These are phyloP conservation scores for Aschersonia sp. DNA, from an alignment of 2,329 filamentous ascomycete genomes.

Conservation along the genomic window DNA sequence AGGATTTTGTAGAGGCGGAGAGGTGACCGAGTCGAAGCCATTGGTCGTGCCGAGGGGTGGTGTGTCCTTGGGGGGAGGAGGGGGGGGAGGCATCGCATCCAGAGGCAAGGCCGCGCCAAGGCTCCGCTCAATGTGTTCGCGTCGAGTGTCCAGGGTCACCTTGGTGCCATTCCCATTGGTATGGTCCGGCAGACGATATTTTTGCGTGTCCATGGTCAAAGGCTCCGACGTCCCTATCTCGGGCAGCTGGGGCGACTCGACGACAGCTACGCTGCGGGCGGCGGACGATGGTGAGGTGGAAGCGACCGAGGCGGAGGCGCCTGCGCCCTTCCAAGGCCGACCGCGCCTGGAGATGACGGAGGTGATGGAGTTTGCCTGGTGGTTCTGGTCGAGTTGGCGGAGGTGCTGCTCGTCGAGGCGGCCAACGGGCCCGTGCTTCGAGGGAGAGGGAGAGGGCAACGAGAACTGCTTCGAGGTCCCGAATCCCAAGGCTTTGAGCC, in stretches of 20 bases:
- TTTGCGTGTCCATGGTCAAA: constrained; percentile 55
- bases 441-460: constrained; percentile 6
- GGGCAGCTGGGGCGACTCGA: constrained; percentile 26
- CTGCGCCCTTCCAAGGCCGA: constrained; percentile 57
- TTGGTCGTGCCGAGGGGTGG: constrained; percentile 15
- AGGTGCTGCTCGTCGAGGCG: constrained; percentile 58
- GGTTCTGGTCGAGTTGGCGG: constrained; percentile 39
- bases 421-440: constrained; percentile 37
- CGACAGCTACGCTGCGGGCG: not conserved
- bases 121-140: constrained; percentile 41
- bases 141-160: constrained; percentile 39
- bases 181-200: constrained; percentile 60
- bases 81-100: constrained; percentile 20
- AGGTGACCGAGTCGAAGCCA: constrained; percentile 12
- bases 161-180: constrained; percentile 54
- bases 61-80: constrained; percentile 22
- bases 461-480: constrained; percentile 26
- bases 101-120: constrained; percentile 22
- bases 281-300: not conserved
- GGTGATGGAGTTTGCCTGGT: constrained; percentile 38
- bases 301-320: constrained; percentile 17
- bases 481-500: constrained; percentile 50
- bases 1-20: constrained; percentile 28
- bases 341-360: constrained; percentile 47
- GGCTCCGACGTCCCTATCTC: constrained; percentile 35